Base-by-base conservation (phyloP, 495 filamentous ascomycete genomes). In the Darksidea phi region DNA sequence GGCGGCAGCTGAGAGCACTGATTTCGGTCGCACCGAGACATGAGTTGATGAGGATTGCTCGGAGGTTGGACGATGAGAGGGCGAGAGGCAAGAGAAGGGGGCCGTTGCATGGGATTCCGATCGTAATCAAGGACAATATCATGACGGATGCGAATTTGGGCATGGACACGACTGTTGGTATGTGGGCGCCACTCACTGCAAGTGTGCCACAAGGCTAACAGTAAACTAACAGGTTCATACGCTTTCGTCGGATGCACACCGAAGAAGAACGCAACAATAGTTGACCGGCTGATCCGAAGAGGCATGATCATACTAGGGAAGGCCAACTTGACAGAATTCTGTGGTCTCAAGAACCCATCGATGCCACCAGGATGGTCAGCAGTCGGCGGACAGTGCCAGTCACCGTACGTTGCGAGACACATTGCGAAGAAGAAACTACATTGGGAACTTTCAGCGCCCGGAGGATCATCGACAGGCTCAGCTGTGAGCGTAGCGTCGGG, bases 71-170 rank as follows among this genome's bases (percentile, higher is more conserved):
- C 58, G 49, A 68, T 21, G 75, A 79, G 55, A 64, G 76, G 20
- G 54, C 43, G 37, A 59, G 57, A 7, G 67, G 71, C 6, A 65
- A 71, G 42, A 57, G 64, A 48, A 68, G 74, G 36, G 61, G 74
- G 15, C 67, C 70, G n/a, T 55, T 79, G 20, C 76, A 78, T 63
- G 76, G 76, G 28, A 75, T 78, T 49, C 76, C 75, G 5, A 70
- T 79, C 24, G 63, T 79, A 17, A 8, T 75, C 20, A 77, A 79
- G 37, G 67, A 70, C 45, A 70, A 70, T 50, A 67, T 70, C 46
- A 67, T 67, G 64, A 70, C 67, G n/a, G 64, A 70, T 28, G 51
- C 34, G 11, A 64, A 54, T 58, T 36, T 70, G n/a, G 67, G 67
- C 26, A 67, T 70, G 67, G 67, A 67, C 26, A 70, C 67, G 5